Evolutionary conservation across 345 rosid species (phyloP).

Genomic region (Cochlearia excelsa): DNA sequence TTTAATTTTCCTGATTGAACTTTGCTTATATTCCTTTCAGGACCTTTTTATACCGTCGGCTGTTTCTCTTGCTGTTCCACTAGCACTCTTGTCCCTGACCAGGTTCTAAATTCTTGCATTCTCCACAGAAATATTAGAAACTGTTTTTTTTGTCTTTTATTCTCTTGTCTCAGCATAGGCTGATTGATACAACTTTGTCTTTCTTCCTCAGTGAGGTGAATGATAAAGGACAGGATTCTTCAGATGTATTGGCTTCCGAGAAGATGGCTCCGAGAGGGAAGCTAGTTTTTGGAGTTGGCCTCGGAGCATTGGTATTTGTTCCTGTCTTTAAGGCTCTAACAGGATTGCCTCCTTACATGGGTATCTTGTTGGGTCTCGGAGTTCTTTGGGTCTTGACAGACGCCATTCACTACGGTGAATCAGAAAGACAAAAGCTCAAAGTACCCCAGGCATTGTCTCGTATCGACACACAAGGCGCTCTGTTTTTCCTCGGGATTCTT

Average conservation of each 20-base stretch:
- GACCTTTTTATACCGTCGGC: constrained; percentile 66
- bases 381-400: constrained; percentile 96
- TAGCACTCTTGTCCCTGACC: constrained; percentile 81
- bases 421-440: constrained; percentile 79
- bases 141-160: neutral
- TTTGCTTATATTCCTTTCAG: constrained; percentile 41
- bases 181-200: constrained; percentile 34
- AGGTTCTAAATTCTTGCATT: constrained; percentile 50
- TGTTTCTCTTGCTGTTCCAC: constrained; percentile 78
- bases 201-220: constrained; percentile 69
- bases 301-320: constrained; percentile 88
- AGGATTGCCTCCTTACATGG: constrained; percentile 96
- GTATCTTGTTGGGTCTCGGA: constrained; percentile 91
- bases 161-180: constrained; percentile 3
- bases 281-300: constrained; percentile 77
- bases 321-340: constrained; percentile 90
- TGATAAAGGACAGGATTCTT: constrained; percentile 64
- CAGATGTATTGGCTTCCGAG: constrained; percentile 70
- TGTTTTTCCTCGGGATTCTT: constrained; percentile 94
- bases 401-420: constrained; percentile 93
- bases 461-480: constrained; percentile 88
- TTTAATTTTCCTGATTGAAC: constrained; percentile 14
- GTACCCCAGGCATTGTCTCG: constrained; percentile 96
- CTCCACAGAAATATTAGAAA: neutral
- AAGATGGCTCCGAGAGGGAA: constrained; percentile 92